These are phyloP conservation scores for Trichoderma breve DNA, from an alignment of 2,329 filamentous ascomycete species.

Conservation along the genomic window DNA sequence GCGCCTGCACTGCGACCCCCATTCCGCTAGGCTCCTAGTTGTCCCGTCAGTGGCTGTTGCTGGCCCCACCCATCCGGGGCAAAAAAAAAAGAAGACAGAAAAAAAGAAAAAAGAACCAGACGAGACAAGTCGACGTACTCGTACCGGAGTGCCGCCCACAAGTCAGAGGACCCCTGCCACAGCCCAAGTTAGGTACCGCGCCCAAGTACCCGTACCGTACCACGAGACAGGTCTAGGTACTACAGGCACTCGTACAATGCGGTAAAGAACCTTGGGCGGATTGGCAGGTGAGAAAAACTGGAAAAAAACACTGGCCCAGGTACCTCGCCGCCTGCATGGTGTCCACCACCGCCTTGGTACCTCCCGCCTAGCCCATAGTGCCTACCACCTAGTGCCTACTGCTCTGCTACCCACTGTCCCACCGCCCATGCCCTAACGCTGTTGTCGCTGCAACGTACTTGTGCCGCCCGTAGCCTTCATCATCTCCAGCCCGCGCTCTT, in stretches of 20 bases:
- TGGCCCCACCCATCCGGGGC: conserved; percentile 13
- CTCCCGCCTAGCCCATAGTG: background rate
- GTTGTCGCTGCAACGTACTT: conserved; percentile 18
- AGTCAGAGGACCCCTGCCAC: background rate
- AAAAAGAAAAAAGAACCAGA: conserved; percentile 7
- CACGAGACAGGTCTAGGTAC: background rate
- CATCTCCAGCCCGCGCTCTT: conserved; percentile 9
- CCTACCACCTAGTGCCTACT: conserved; percentile 1
- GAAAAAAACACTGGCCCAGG: conserved; percentile 20
- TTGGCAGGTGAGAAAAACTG: conserved; percentile 5
- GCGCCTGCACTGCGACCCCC: conserved; percentile 9
- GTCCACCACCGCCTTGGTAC: conserved; percentile 1
- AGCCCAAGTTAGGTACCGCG: background rate
- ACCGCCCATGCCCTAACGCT: conserved; percentile 17
- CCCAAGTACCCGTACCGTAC: background rate
- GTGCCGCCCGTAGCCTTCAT: conserved; percentile 21
- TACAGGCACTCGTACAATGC: background rate
- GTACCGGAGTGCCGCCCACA: background rate
- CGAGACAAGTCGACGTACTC: background rate
- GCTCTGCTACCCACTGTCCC: conserved; percentile 8
- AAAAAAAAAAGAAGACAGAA: background rate
- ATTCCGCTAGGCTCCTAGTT: conserved; percentile 20
- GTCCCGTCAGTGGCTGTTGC: conserved; percentile 21
- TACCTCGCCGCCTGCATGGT: conserved; percentile 8
- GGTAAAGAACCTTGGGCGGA: conserved; percentile 13